These are phyloP conservation scores for Dendrobium nobile DNA, from an alignment of 106 monocot genomes.

Conservation along the genomic window DNA sequence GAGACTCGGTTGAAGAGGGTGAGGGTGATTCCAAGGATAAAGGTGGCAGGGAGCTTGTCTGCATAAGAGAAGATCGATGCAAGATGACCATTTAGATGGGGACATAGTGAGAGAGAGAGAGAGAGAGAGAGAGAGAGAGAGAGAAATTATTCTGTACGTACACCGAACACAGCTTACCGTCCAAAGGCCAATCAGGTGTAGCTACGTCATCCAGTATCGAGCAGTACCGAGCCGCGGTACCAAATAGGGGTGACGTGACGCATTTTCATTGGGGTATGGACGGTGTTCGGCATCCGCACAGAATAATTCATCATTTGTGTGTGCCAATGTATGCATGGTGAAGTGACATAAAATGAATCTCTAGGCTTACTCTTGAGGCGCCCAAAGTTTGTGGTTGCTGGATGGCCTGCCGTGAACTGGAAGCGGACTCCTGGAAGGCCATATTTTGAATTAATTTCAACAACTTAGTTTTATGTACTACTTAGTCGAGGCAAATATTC, in stretches of 20 bases:
- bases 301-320: too few species aligned
- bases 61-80: neutral
- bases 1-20: neutral
- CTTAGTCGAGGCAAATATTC: too few species aligned
- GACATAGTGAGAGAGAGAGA: neutral
- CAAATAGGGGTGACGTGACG: too few species aligned
- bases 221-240: too few species aligned
- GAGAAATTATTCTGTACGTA: too few species aligned
- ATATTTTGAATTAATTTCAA: neutral
- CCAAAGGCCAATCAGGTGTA: too few species aligned
- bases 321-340: too few species aligned
- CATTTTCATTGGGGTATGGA: too few species aligned
- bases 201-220: too few species aligned
- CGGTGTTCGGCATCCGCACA: too few species aligned
- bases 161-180: too few species aligned
- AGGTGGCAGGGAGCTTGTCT: conserved; percentile 2
- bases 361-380: neutral
- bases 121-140: too few species aligned
- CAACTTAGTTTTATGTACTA: neutral
- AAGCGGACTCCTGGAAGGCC: neutral
- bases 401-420: neutral
- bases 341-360: neutral
- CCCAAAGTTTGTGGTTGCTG: neutral
- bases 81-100: neutral
- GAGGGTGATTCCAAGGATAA: neutral